Conservation (phyloP, 331 rosid genomes). For the Quercus phellos region DNA sequence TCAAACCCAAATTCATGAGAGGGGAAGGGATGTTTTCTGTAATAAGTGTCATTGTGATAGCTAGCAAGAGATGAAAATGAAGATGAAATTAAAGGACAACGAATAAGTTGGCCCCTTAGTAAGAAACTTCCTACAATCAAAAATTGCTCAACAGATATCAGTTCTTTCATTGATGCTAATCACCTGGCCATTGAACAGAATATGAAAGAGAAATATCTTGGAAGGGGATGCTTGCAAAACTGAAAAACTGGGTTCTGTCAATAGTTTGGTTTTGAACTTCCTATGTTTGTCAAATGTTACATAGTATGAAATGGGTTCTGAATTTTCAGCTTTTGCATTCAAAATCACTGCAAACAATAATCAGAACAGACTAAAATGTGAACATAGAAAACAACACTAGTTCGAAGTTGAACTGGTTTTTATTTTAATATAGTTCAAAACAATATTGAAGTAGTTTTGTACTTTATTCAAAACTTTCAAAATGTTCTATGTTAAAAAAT, state of each 20-base stretch:
- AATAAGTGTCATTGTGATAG: slow-evolving; percentile 2
- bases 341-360: not conserved
- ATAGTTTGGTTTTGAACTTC: not conserved
- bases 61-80: slow-evolving; percentile 17
- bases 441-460: not conserved
- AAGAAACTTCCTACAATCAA: not conserved
- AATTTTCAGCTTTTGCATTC: not conserved
- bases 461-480: not conserved
- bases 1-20: slow-evolving; percentile 1
- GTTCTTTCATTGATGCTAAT: not conserved
- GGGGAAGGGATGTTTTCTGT: not conserved
- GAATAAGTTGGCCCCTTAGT: slow-evolving; percentile 10
- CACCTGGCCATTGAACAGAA: not conserved
- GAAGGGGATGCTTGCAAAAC: not conserved
- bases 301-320: not conserved
- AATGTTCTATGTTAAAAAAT: slow-evolving; percentile 5
- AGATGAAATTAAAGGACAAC: slow-evolving; percentile 11
- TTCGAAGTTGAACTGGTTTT: not conserved
- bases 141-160: not conserved
- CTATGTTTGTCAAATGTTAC: not conserved
- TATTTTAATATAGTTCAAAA: not conserved
- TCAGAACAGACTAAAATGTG: not conserved
- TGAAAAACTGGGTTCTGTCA: not conserved
- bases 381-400: not conserved
- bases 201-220: not conserved